phyloP scores from a whole-genome alignment of 2,329 filamentous ascomycete genomes.

The Mycocentrospora acerina region DNA sequence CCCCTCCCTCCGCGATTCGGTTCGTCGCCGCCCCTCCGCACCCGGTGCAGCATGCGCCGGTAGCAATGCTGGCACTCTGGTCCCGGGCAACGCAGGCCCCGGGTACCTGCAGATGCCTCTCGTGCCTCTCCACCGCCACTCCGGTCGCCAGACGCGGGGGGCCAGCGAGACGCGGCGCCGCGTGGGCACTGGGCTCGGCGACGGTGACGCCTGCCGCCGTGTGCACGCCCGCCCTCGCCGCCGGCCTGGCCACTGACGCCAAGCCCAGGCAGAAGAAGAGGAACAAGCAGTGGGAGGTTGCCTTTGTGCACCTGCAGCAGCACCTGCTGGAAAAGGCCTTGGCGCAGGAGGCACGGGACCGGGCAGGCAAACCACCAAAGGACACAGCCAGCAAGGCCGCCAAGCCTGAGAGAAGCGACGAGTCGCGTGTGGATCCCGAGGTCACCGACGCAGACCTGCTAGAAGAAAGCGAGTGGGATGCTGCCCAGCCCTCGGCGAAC shows the following conservation, averaged over 20 bases:
- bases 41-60: slow-evolving; percentile 35
- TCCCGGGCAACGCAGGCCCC: slow-evolving; percentile 65
- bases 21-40: slow-evolving; percentile 18
- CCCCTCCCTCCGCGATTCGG: slow-evolving; percentile 15
- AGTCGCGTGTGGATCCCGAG: neutral
- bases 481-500: slow-evolving; percentile 17
- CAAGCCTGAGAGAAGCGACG: slow-evolving; percentile 3
- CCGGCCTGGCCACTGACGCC: slow-evolving; percentile 64
- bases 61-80: slow-evolving; percentile 68
- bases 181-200: slow-evolving; percentile 56
- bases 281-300: slow-evolving; percentile 61
- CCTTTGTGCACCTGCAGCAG: slow-evolving; percentile 53
- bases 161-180: slow-evolving; percentile 53
- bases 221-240: slow-evolving; percentile 68
- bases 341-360: slow-evolving; percentile 29
- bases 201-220: slow-evolving; percentile 63
- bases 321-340: slow-evolving; percentile 48
- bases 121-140: slow-evolving; percentile 57
- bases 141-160: slow-evolving; percentile 55
- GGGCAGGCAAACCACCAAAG: too few relatives aligned
- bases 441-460: slow-evolving; percentile 12
- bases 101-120: slow-evolving; percentile 62
- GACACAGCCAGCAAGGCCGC: slow-evolving; percentile 14
- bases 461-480: slow-evolving; percentile 25
- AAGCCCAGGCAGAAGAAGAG: slow-evolving; percentile 58